A percentile compares a stretch with the other conserved stretches of the same genome.
These are phyloP conservation scores for Stylosanthes scabra DNA, from an alignment of 331 rosid species.

Conservation along the genomic window DNA sequence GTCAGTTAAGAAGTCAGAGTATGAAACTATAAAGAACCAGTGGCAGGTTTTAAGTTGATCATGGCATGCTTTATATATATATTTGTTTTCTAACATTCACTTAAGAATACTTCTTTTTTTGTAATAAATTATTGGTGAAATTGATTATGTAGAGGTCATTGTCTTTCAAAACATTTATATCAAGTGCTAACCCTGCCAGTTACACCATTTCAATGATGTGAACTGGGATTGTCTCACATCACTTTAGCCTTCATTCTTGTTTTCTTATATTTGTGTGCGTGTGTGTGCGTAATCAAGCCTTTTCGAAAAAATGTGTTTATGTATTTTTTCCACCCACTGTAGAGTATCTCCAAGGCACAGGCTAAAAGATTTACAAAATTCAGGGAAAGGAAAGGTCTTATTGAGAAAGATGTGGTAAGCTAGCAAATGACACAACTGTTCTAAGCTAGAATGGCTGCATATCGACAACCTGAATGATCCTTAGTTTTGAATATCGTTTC, in stretches of 20 bases:
- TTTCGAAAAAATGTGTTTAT: constrained; percentile 10
- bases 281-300: constrained; percentile 3
- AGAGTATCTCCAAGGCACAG: constrained; percentile 86
- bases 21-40: constrained; percentile 80
- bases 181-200: constrained; percentile 24
- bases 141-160: constrained; percentile 16
- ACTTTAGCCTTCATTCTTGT: constrained; percentile 22
- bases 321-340: constrained; percentile 40
- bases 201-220: constrained; percentile 15
- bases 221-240: constrained; percentile 14
- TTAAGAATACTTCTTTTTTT: constrained; percentile 29
- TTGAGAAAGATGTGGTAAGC: constrained; percentile 98
- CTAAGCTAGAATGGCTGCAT: constrained; percentile 25
- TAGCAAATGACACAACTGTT: constrained; percentile 34
- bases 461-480: constrained; percentile 31
- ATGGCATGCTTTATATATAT: neutral
- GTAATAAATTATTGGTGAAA: constrained; percentile 9
- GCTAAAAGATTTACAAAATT: constrained; percentile 95
- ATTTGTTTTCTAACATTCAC: neutral
- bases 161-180: constrained; percentile 17
- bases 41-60: constrained; percentile 80
- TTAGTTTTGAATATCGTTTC: constrained; percentile 26
- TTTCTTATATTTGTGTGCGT: neutral
- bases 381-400: constrained; percentile 97
- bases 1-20: constrained; percentile 77